A percentile compares a stretch with the other conserved stretches of the same genome.
Conservation (phyloP, 2,329 filamentous ascomycete species). For the Ceratocystis variospora region DNA sequence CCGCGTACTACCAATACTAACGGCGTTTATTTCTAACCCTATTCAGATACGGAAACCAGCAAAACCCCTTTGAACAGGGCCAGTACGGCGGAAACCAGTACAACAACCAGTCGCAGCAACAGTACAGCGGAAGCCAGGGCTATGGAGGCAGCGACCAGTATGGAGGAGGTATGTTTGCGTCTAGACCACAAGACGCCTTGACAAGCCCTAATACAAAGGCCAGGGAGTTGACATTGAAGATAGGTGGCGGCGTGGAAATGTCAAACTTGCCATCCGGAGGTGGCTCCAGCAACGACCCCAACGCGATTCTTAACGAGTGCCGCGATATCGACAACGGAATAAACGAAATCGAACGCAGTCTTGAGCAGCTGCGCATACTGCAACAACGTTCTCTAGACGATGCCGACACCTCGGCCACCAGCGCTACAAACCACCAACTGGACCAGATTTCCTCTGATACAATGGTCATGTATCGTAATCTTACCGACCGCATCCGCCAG, state of each 20-base stretch:
- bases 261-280: constrained; percentile 18
- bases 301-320: constrained; percentile 73
- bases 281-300: constrained; percentile 40
- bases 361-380: constrained; percentile 56
- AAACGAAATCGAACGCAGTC: constrained; percentile 56
- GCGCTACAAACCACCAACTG: constrained; percentile 53
- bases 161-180: constrained; percentile 17
- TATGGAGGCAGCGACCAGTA: constrained; percentile 26
- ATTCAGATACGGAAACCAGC: constrained; percentile 37
- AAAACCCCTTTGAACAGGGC: constrained; percentile 47
- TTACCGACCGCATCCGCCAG: constrained; percentile 64
- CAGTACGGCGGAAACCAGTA: constrained; percentile 27
- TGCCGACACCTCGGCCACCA: constrained; percentile 55
- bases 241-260: constrained; percentile 21
- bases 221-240: constrained; percentile 18
- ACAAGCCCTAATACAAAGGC: constrained; percentile 16
- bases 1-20: constrained; percentile 4
- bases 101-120: constrained; percentile 22
- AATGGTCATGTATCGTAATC: constrained; percentile 66
- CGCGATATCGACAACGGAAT: constrained; percentile 66
- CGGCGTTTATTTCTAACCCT: neutral
- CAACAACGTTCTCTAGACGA: constrained; percentile 62
- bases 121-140: constrained; percentile 25
- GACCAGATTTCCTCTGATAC: constrained; percentile 63
- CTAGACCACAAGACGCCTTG: constrained; percentile 7